Evolutionary conservation across 2,329 filamentous ascomycete species (phyloP).

Genomic region (Sarocladium brachiariae): DNA sequence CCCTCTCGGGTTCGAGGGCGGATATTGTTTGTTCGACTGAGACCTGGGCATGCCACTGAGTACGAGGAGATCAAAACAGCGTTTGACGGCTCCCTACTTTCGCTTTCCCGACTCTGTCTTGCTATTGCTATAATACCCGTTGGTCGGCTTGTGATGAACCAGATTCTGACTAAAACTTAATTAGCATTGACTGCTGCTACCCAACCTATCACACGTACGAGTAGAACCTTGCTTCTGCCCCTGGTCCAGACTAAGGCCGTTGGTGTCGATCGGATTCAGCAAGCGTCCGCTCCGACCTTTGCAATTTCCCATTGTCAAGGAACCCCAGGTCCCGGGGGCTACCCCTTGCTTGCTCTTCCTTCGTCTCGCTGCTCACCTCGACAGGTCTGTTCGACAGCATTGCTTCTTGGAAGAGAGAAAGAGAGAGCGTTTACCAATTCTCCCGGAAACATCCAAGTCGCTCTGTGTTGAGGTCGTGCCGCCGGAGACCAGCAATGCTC

Average conservation of each 20-base stretch:
- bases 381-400: too few relatives aligned
- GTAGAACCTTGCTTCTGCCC: background rate
- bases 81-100: background rate
- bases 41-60: background rate
- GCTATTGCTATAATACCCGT: too few relatives aligned
- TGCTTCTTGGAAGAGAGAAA: too few relatives aligned
- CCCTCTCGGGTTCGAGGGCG: too few relatives aligned
- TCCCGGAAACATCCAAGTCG: too few relatives aligned
- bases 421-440: too few relatives aligned
- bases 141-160: conserved; percentile 7
- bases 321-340: background rate
- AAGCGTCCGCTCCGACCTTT: background rate
- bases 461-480: too few relatives aligned
- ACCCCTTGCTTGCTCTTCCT: background rate
- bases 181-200: background rate
- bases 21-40: background rate
- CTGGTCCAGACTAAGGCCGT: background rate
- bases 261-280: conserved; percentile 5
- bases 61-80: background rate
- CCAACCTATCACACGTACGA: background rate
- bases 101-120: background rate
- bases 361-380: background rate
- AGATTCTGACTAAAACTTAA: background rate
- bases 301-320: conserved; percentile 8
- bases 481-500: too few relatives aligned